Conservation (phyloP, 441 rosid genomes). For the Lepidium campestre region DNA sequence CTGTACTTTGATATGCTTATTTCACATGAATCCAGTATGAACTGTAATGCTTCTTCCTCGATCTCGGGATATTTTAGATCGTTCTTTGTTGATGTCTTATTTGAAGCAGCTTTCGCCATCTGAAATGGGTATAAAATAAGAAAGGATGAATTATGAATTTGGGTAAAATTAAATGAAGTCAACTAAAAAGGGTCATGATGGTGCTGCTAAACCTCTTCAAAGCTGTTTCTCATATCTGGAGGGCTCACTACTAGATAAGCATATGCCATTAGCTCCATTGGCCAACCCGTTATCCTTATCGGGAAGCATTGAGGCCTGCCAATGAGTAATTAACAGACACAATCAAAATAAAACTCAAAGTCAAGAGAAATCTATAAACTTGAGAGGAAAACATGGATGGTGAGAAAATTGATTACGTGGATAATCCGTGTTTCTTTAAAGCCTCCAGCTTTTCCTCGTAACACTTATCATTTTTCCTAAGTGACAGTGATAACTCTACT, state of each 20-base stretch:
- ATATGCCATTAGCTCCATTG: constrained; percentile 82
- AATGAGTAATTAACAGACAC: neutral
- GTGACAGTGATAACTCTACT: constrained; percentile 67
- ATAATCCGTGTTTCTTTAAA: constrained; percentile 70
- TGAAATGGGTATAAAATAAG: constrained; percentile 29
- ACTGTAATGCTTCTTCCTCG: constrained; percentile 76
- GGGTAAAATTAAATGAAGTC: neutral
- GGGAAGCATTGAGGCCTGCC: constrained; percentile 85
- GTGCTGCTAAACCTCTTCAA: constrained; percentile 66
- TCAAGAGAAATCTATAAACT: neutral
- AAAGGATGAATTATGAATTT: neutral
- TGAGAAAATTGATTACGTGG: constrained; percentile 45
- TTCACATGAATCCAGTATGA: constrained; percentile 76
- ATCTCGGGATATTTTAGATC: constrained; percentile 60
- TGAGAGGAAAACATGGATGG: neutral
- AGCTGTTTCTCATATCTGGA: constrained; percentile 63
- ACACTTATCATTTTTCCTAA: constrained; percentile 70
- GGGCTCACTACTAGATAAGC: constrained; percentile 88
- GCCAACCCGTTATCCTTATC: constrained; percentile 86
- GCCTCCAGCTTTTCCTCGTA: constrained; percentile 76
- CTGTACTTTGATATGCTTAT: constrained; percentile 83
- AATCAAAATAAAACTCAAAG: neutral
- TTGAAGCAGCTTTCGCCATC: constrained; percentile 94
- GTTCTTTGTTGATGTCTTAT: constrained; percentile 48
- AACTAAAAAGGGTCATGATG: neutral